A percentile compares a stretch with the other conserved stretches of the same genome.
Evolutionary conservation across 306 rosid species (phyloP).

Genomic region (Pyrus betulifolia): DNA sequence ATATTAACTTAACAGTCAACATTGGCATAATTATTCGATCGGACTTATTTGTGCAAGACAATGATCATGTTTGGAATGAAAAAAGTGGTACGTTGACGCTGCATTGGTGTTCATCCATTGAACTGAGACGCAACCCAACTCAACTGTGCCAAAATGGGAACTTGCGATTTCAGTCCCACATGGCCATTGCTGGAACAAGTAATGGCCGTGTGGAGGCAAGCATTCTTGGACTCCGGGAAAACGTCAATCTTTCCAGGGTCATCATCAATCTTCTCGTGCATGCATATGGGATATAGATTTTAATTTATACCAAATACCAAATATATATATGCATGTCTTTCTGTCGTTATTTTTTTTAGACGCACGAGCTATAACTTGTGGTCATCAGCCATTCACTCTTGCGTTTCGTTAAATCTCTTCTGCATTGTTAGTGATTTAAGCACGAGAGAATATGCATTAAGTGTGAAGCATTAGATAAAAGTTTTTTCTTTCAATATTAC

Average conservation of each 20-base stretch:
- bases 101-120: neutral
- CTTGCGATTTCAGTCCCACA: neutral
- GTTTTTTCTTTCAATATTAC: too few relatives aligned
- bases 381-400: too few relatives aligned
- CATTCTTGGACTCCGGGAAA: too few relatives aligned
- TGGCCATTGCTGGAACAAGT: neutral
- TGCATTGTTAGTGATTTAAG: too few relatives aligned
- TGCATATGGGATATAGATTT: neutral
- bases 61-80: neutral
- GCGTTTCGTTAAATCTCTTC: too few relatives aligned
- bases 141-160: neutral
- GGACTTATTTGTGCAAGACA: neutral
- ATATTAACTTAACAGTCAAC: neutral
- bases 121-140: neutral
- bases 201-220: too few relatives aligned
- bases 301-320: neutral
- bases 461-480: too few relatives aligned
- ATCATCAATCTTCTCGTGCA: neutral
- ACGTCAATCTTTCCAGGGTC: neutral
- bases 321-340: neutral
- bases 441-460: too few relatives aligned
- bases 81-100: constrained; percentile 25
- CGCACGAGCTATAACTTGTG: too few relatives aligned
- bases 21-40: neutral
- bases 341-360: neutral